Evolutionary conservation across 2,329 filamentous ascomycete species (phyloP).

Genomic region (Colletotrichum costaricense): DNA sequence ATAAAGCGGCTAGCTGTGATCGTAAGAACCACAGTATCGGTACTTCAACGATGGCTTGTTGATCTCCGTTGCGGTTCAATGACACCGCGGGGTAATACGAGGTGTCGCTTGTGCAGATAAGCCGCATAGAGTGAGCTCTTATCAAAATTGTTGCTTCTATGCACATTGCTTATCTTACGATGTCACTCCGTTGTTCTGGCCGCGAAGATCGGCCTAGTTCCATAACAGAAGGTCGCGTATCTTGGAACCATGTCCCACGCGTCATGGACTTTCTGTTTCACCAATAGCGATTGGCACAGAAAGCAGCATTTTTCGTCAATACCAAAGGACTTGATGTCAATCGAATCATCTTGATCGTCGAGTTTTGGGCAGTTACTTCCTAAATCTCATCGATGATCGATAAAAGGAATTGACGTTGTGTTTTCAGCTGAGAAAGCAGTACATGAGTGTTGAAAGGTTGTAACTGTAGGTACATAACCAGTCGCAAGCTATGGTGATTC

Average conservation of each 20-base stretch:
- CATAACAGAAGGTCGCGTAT: not conserved
- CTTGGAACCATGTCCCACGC: not conserved
- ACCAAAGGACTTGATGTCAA: no score
- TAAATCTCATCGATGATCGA: no score
- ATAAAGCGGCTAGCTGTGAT: not conserved
- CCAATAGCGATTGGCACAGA: not conserved
- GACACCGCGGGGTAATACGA: not conserved
- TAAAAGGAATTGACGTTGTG: no score
- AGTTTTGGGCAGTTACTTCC: no score
- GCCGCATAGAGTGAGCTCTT: conserved; percentile 1
- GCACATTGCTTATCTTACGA: conserved; percentile 5
- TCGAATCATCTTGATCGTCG: no score
- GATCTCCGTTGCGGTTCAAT: no score
- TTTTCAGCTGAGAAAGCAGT: no score
- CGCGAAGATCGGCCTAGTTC: not conserved
- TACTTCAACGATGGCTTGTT: no score
- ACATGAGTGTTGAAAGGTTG: no score
- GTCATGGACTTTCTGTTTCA: not conserved
- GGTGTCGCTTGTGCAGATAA: not conserved
- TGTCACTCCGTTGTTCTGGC: not conserved
- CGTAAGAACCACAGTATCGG: not conserved
- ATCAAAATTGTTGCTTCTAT: not conserved
- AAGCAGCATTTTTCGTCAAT: not conserved
- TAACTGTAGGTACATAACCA: no score
- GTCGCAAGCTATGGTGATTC: no score